Conservation (phyloP, 768 basidiomycete genomes). For the Podaxis sp. region DNA sequence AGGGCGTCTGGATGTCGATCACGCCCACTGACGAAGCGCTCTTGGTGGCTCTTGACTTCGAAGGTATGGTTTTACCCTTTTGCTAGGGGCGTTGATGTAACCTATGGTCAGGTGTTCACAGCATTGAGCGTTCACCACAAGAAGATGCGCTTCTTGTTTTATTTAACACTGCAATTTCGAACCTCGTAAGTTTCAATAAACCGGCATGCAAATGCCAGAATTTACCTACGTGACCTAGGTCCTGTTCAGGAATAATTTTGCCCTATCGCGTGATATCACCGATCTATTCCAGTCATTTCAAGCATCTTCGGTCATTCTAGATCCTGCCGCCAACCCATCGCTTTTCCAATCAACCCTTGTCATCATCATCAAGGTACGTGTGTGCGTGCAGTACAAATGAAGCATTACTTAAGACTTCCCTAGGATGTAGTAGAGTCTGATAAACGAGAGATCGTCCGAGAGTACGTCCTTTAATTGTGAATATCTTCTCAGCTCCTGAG, state of each 20-base stretch:
- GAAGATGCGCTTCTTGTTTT: constrained; percentile 64
- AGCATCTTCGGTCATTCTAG: constrained; percentile 54
- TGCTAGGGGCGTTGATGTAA: not conserved
- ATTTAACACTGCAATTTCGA: constrained; percentile 67
- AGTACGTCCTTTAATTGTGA: constrained; percentile 37
- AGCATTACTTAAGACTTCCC: not conserved
- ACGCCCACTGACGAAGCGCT: constrained; percentile 56
- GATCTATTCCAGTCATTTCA: constrained; percentile 65
- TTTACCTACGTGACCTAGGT: constrained; percentile 36
- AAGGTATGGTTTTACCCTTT: constrained; percentile 37
- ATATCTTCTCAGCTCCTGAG: not conserved
- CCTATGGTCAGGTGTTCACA: constrained; percentile 50
- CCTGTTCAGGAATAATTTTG: constrained; percentile 66
- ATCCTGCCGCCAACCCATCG: constrained; percentile 56
- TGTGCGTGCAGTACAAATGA: not conserved
- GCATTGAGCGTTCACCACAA: constrained; percentile 62
- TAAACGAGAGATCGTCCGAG: constrained; percentile 54
- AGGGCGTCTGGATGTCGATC: constrained; percentile 69
- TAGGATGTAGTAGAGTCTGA: constrained; percentile 68
- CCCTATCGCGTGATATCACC: constrained; percentile 57
- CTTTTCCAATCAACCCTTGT: constrained; percentile 59
- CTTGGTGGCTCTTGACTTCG: constrained; percentile 63
- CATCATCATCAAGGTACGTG: constrained; percentile 60
- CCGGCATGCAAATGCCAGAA: not conserved
- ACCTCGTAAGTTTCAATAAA: constrained; percentile 38